Conservation (phyloP, 23 red algal genomes). For the Pyropia yezoensis region DNA sequence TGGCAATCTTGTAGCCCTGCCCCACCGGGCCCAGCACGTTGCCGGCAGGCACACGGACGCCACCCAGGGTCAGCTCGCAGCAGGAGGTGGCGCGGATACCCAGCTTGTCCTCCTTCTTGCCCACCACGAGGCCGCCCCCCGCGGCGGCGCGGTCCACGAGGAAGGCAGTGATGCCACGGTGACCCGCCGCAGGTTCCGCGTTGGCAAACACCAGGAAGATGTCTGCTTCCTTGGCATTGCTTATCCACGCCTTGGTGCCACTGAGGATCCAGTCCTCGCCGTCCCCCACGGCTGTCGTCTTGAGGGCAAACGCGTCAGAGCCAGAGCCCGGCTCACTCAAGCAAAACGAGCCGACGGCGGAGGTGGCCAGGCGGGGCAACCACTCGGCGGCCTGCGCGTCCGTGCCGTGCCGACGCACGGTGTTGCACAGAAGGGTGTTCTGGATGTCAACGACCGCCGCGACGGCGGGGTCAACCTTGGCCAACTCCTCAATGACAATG, state of each 20-base stretch:
- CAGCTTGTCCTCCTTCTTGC: conserved; percentile 65
- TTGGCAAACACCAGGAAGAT: conserved; percentile 54
- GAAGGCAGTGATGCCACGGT: conserved; percentile 55
- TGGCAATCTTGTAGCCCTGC: conserved; percentile 33
- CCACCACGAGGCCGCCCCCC: conserved; percentile 9
- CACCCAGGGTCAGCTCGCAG: conserved; percentile 28
- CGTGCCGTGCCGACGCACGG: conserved; percentile 5
- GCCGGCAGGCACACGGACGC: conserved; percentile 7
- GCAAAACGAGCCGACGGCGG: conserved; percentile 23
- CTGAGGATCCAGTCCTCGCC: conserved; percentile 24
- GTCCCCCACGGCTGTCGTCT: conserved; percentile 12
- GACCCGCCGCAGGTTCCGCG: conserved; percentile 3
- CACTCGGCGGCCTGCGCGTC: conserved; percentile 8
- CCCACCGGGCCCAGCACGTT: conserved; percentile 36
- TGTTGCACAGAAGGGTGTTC: conserved; percentile 31
- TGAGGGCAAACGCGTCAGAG: conserved; percentile 53
- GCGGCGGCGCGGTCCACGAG: conserved; percentile 27
- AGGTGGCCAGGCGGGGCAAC: conserved; percentile 16
- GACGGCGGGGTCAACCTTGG: conserved; percentile 42
- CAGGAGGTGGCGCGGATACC: conserved; percentile 54
- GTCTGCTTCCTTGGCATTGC: conserved; percentile 40
- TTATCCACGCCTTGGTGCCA: conserved; percentile 56
- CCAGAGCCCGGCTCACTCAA: conserved; percentile 43
- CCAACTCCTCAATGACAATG: conserved; percentile 31
- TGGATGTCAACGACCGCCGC: conserved; percentile 47